Evolutionary conservation across 2,329 filamentous ascomycete species (phyloP).

Genomic region (Pseudogymnoascus sp.): DNA sequence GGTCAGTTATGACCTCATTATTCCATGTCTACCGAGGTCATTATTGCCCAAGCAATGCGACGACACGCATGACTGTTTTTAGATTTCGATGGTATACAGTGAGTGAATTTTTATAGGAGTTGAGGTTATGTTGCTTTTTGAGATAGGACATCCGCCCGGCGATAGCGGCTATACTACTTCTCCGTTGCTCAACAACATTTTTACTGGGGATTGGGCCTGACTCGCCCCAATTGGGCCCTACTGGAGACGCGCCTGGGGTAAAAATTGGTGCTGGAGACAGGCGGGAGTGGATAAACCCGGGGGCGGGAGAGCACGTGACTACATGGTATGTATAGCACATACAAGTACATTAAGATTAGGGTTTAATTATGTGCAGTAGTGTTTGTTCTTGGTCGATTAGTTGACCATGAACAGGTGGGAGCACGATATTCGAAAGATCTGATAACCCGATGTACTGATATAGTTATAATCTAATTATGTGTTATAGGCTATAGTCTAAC

Average conservation of each 20-base stretch:
- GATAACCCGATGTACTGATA: neutral
- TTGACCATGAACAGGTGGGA: neutral
- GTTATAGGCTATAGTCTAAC: neutral
- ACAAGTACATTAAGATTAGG: neutral
- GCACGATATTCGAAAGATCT: neutral
- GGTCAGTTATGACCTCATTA: neutral
- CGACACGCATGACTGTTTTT: neutral
- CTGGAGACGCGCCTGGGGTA: neutral
- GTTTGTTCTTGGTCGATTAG: neutral
- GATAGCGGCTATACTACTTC: conserved; percentile 1
- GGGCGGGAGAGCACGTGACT: neutral
- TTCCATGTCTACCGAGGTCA: conserved; percentile 6
- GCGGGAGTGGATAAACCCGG: neutral
- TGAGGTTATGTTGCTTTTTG: neutral
- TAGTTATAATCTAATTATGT: neutral
- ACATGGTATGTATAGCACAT: too few relatives aligned
- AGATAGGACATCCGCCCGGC: conserved; percentile 2
- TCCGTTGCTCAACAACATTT: neutral
- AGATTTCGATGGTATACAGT: neutral
- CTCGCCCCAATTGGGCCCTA: conserved; percentile 1
- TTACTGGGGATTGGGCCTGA: neutral
- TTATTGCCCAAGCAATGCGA: conserved; percentile 4
- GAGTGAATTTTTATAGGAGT: neutral
- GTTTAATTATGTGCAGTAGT: neutral
- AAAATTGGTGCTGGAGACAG: neutral